Evolutionary conservation across 2,329 filamentous ascomycete species (phyloP).

Genomic region (Karstenula rhodostoma): DNA sequence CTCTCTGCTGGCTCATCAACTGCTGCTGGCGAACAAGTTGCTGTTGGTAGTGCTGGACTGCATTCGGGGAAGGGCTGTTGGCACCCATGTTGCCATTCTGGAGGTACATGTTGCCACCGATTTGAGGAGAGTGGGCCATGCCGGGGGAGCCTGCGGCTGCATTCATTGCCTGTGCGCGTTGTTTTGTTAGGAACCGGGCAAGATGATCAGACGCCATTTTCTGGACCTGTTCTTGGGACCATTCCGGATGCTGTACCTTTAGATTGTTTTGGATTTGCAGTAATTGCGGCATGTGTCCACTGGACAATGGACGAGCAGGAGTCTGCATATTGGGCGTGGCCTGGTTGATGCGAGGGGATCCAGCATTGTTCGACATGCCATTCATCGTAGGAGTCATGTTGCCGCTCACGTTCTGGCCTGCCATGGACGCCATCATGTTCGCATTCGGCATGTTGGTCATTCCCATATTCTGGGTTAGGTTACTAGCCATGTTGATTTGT

Average conservation of each 20-base stretch:
- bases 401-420: conserved; percentile 42
- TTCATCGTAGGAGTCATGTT: conserved; percentile 46
- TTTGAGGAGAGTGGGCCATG: conserved; percentile 42
- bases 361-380: conserved; percentile 44
- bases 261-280: conserved; percentile 42
- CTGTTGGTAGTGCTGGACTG: conserved; percentile 48
- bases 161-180: conserved; percentile 48
- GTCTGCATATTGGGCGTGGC: conserved; percentile 41
- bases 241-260: conserved; percentile 48
- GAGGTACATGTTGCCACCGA: conserved; percentile 46
- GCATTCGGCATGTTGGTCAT: conserved; percentile 47
- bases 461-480: conserved; percentile 40
- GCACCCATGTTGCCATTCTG: conserved; percentile 38
- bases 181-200: conserved; percentile 39
- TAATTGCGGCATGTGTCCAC: conserved; percentile 45
- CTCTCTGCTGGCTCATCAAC: conserved; percentile 45
- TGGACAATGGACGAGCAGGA: conserved; percentile 39
- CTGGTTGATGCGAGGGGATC: conserved; percentile 46
- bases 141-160: conserved; percentile 46
- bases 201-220: conserved; percentile 48
- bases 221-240: conserved; percentile 43
- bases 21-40: conserved; percentile 50
- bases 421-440: conserved; percentile 44
- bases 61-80: conserved; percentile 41
- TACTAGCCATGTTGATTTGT: conserved; percentile 48